Evolutionary conservation across 176 grass and related monocot species (phyloP).

Genomic region (Aegilops bicornis): DNA sequence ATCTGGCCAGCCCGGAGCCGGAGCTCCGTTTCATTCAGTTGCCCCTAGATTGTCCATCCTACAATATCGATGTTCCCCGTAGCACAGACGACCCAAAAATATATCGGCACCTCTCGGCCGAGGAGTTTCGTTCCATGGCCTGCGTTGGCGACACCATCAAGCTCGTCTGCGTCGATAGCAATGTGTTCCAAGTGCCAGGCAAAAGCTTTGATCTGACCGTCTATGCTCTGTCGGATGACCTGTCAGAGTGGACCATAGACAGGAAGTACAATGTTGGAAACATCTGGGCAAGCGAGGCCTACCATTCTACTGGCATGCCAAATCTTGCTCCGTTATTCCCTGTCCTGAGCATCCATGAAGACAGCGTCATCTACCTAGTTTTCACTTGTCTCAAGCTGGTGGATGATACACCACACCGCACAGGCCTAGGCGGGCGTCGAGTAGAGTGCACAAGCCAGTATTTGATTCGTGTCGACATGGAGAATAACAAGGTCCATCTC

Average conservation of each 20-base stretch:
- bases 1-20: neutral
- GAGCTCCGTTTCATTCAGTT: conserved; percentile 2
- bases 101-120: too few species aligned
- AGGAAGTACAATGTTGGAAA: neutral
- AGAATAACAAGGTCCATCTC: neutral
- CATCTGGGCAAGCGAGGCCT: neutral
- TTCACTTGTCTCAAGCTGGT: neutral
- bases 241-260: neutral
- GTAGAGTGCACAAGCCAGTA: neutral
- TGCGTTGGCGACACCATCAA: neutral
- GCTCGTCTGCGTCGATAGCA: neutral
- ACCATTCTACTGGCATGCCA: neutral
- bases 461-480: neutral
- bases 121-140: neutral
- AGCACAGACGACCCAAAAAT: too few species aligned
- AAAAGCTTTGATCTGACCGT: neutral
- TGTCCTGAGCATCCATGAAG: neutral
- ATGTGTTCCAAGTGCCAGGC: neutral
- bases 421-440: neutral
- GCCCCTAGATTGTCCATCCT: neutral
- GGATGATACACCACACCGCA: too few species aligned
- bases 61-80: too few species aligned
- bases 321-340: neutral
- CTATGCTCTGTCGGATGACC: neutral
- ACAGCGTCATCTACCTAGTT: neutral